Percentiles rank a stretch among this genome's conserved stretches.
Conservation (phyloP, 2,329 filamentous ascomycete species). For the Sarocladiaceae sp. region DNA sequence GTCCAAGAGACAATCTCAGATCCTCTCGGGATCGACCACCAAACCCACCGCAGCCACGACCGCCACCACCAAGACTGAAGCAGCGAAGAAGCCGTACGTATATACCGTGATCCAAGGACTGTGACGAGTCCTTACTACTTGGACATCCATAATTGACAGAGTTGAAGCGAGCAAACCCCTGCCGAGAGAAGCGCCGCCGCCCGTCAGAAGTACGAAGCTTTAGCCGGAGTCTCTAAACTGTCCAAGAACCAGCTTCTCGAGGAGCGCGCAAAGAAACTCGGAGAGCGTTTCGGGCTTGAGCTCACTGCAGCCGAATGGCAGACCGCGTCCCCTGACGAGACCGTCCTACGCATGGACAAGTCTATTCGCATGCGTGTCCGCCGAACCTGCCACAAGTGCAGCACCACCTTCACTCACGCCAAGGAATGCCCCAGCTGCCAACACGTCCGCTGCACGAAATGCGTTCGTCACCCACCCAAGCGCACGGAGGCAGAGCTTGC, state of each 20-base stretch:
- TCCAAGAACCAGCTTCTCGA: constrained; percentile 46
- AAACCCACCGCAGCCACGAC: constrained; percentile 12
- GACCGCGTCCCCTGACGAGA: constrained; percentile 38
- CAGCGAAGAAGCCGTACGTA: constrained; percentile 21
- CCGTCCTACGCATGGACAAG: constrained; percentile 62
- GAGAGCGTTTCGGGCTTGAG: constrained; percentile 49
- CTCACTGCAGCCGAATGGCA: constrained; percentile 50
- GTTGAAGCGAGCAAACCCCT: background rate
- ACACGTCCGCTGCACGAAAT: constrained; percentile 75
- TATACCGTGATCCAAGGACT: background rate
- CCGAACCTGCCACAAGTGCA: constrained; percentile 75
- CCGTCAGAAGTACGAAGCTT: constrained; percentile 21
- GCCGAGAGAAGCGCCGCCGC: constrained; percentile 18
- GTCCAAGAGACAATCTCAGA: constrained; percentile 17
- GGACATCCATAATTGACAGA: background rate
- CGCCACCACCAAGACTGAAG: constrained; percentile 16
- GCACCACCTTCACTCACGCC: constrained; percentile 63
- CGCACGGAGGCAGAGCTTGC: constrained; percentile 50
- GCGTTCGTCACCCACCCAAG: constrained; percentile 66
- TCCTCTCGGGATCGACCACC: constrained; percentile 16
- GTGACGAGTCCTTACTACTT: background rate
- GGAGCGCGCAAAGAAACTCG: constrained; percentile 50
- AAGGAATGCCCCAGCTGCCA: constrained; percentile 72
- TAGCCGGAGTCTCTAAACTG: constrained; percentile 31
- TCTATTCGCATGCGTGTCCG: constrained; percentile 73